These are phyloP conservation scores for Psidium guajava DNA, from an alignment of 345 rosid genomes.

Conservation along the genomic window DNA sequence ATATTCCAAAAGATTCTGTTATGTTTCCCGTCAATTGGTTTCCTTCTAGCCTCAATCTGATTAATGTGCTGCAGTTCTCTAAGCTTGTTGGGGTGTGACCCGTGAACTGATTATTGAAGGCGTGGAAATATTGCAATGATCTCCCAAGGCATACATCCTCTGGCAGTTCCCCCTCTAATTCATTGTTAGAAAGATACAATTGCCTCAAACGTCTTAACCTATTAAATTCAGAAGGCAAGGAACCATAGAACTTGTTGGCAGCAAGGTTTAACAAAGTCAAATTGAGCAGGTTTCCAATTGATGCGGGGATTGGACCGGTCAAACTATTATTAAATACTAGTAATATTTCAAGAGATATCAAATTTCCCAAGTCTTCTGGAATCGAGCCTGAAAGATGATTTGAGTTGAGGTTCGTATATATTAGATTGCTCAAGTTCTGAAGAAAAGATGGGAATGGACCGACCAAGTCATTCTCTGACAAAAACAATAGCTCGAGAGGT, in stretches of 20 bases:
- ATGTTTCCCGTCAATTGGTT: neutral
- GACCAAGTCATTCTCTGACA: too few species aligned
- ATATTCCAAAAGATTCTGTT: neutral
- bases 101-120: neutral
- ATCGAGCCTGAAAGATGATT: too few species aligned
- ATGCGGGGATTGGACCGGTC: too few species aligned
- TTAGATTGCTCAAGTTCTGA: too few species aligned
- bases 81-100: neutral
- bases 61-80: neutral
- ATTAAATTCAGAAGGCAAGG: neutral
- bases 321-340: too few species aligned
- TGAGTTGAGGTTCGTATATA: too few species aligned
- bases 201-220: too few species aligned
- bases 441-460: too few species aligned
- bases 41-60: neutral
- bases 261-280: accelerated
- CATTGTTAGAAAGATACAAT: neutral
- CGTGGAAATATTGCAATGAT: accelerated
- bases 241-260: neutral
- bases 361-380: too few species aligned
- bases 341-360: too few species aligned
- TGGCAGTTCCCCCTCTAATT: neutral
- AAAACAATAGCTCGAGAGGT: too few species aligned
- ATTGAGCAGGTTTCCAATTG: neutral
- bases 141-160: neutral